Evolutionary conservation across 805 yeast genomes (phyloP).

Genomic region (Maudiozyma bulderi): DNA sequence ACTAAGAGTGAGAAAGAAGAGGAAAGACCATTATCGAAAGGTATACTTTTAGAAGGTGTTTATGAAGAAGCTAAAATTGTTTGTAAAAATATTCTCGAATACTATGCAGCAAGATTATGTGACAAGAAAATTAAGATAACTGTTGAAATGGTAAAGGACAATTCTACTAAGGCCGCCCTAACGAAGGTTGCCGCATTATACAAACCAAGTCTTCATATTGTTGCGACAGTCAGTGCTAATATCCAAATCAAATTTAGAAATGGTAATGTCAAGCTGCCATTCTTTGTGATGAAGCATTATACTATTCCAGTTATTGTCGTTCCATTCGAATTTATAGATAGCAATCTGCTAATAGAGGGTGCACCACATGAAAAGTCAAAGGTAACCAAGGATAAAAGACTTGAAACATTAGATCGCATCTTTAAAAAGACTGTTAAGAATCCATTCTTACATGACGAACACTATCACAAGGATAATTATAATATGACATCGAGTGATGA

Average conservation of each 20-base stretch:
- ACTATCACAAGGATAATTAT: conserved; percentile 1
- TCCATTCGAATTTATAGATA: conserved; percentile 28
- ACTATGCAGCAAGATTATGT: conserved; percentile 18
- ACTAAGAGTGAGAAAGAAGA: not conserved
- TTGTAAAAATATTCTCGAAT: conserved; percentile 17
- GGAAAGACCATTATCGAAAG: conserved; percentile 6
- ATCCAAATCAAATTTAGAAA: conserved; percentile 29
- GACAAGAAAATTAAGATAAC: conserved; percentile 23
- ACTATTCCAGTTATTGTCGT: conserved; percentile 23
- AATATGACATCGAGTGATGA: conserved; percentile 4
- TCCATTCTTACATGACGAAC: conserved; percentile 12
- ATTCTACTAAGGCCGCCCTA: conserved; percentile 17
- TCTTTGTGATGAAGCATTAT: conserved; percentile 24
- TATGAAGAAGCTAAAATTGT: conserved; percentile 20
- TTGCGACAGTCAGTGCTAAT: conserved; percentile 29
- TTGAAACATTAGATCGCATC: conserved; percentile 10
- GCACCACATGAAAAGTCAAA: conserved; percentile 1
- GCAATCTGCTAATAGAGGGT: conserved; percentile 15
- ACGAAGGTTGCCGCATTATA: conserved; percentile 19
- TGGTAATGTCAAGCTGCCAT: conserved; percentile 27
- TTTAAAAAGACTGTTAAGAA: conserved; percentile 17
- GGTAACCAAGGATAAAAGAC: conserved; percentile 3
- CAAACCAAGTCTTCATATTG: conserved; percentile 23
- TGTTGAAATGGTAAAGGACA: conserved; percentile 24
- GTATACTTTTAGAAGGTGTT: conserved; percentile 16